phyloP scores from a whole-genome alignment of 345 rosid species.

The Angophora floribunda region DNA sequence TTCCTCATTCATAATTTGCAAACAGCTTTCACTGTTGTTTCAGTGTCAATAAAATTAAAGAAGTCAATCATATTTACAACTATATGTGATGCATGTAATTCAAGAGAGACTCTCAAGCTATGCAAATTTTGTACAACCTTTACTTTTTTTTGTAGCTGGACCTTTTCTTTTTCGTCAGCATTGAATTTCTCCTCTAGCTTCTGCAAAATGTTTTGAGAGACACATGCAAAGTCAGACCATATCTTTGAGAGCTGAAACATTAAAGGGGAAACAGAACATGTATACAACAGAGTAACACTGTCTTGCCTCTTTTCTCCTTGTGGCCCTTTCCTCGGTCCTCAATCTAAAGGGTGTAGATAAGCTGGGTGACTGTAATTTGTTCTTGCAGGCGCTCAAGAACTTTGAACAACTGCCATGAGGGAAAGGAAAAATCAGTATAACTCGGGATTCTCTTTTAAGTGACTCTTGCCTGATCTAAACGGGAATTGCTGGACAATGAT shows the following conservation, averaged over 20 bases:
- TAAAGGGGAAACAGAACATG: not conserved
- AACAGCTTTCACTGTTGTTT: not conserved
- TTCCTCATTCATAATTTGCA: not conserved
- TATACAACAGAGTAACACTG: not conserved
- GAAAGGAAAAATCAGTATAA: not conserved
- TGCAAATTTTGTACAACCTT: constrained; percentile 12
- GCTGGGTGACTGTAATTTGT: constrained; percentile 53
- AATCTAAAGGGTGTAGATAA: constrained; percentile 58
- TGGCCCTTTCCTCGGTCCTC: constrained; percentile 84
- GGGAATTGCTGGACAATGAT: not conserved
- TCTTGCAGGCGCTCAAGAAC: constrained; percentile 49
- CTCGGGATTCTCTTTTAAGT: not conserved
- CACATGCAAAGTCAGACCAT: not conserved
- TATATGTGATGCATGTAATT: not conserved
- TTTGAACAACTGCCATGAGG: constrained; percentile 43
- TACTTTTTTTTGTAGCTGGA: constrained; percentile 35
- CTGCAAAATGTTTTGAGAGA: constrained; percentile 13
- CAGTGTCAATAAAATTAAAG: not conserved
- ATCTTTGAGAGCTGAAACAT: not conserved
- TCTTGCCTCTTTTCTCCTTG: constrained; percentile 76
- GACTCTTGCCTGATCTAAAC: not conserved
- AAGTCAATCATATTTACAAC: not conserved
- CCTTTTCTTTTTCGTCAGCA: constrained; percentile 29
- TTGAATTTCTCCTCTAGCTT: constrained; percentile 93
- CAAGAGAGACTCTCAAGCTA: not conserved